phyloP scores from a whole-genome alignment of 176 grass and related monocot genomes.

The Elymus sibiricus region DNA sequence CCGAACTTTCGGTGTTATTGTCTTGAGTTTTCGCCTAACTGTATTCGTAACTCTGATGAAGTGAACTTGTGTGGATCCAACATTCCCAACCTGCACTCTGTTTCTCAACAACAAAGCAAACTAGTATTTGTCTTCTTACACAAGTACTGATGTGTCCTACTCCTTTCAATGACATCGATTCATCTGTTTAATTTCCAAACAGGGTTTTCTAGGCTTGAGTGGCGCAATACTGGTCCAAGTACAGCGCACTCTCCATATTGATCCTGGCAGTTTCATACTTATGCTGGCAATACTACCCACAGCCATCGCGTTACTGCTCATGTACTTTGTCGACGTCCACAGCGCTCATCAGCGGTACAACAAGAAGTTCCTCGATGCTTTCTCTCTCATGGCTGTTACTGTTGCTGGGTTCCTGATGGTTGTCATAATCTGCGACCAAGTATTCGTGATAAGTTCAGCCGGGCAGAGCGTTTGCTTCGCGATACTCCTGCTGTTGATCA shows the following conservation, averaged over 20 bases:
- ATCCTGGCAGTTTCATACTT: conserved; percentile 66
- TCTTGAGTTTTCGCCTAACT: background rate
- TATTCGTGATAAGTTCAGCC: conserved; percentile 42
- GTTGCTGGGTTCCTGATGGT: conserved; percentile 84
- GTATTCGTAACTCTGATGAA: background rate
- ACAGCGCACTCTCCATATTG: conserved; percentile 38
- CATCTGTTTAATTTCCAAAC: conserved; percentile 13
- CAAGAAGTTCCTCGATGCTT: conserved; percentile 75
- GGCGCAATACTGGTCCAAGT: conserved; percentile 83
- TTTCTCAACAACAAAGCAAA: background rate
- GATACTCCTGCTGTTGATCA: conserved; percentile 52
- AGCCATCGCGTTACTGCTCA: conserved; percentile 56
- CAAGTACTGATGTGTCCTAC: too few relatives aligned
- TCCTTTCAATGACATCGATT: background rate
- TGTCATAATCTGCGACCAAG: conserved; percentile 68
- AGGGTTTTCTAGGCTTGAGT: conserved; percentile 89
- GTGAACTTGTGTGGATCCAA: background rate
- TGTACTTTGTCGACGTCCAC: conserved; percentile 68
- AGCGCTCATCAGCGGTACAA: conserved; percentile 22
- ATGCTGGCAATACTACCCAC: conserved; percentile 71
- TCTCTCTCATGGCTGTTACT: conserved; percentile 68
- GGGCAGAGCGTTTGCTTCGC: conserved; percentile 41
- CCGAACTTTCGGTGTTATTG: background rate
- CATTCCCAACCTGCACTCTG: background rate
- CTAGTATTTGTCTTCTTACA: too few relatives aligned